A percentile compares a stretch with the other conserved stretches of the same genome.
Evolutionary conservation across 2,329 filamentous ascomycete species (phyloP).

Genomic region (Stemphylium lycopersici): DNA sequence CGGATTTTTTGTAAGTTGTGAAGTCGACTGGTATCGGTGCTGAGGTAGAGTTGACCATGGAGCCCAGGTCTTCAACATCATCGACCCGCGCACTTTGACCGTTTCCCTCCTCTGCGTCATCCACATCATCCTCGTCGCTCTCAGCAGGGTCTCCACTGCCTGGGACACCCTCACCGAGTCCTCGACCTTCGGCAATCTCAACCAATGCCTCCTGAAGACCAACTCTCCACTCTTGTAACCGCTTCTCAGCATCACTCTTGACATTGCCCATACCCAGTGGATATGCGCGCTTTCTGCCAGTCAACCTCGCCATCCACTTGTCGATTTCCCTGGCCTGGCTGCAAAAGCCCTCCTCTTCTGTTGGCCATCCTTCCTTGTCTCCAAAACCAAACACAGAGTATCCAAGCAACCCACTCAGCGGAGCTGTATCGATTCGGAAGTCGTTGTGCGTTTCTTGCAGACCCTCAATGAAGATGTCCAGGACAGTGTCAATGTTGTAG

Average conservation of each 20-base stretch:
- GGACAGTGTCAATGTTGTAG: conserved; percentile 93
- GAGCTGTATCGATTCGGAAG: conserved; percentile 91
- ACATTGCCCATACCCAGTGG: conserved; percentile 88
- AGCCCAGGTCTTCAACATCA: conserved; percentile 84
- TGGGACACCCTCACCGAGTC: conserved; percentile 69
- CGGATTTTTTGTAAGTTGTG: conserved; percentile 68
- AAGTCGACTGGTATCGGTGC: conserved; percentile 81
- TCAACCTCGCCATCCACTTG: conserved; percentile 96
- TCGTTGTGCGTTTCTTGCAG: conserved; percentile 93
- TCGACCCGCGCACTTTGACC: conserved; percentile 59
- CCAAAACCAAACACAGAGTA: conserved; percentile 96
- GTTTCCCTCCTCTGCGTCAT: conserved; percentile 56
- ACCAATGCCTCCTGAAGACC: conserved; percentile 75
- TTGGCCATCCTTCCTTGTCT: conserved; percentile 89
- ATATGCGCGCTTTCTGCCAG: conserved; percentile 82
- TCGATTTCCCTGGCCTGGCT: conserved; percentile 90
- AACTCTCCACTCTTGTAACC: conserved; percentile 76
- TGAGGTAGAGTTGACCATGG: conserved; percentile 58
- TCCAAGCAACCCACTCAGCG: conserved; percentile 75
- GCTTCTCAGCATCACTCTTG: conserved; percentile 71
- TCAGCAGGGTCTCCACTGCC: conserved; percentile 85
- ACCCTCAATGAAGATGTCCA: conserved; percentile 86
- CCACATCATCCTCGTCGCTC: conserved; percentile 75
- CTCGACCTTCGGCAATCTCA: conserved; percentile 60
- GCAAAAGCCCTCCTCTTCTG: conserved; percentile 88